phyloP scores from a whole-genome alignment of 768 basidiomycete genomes.

The Lactarius hatsudake region DNA sequence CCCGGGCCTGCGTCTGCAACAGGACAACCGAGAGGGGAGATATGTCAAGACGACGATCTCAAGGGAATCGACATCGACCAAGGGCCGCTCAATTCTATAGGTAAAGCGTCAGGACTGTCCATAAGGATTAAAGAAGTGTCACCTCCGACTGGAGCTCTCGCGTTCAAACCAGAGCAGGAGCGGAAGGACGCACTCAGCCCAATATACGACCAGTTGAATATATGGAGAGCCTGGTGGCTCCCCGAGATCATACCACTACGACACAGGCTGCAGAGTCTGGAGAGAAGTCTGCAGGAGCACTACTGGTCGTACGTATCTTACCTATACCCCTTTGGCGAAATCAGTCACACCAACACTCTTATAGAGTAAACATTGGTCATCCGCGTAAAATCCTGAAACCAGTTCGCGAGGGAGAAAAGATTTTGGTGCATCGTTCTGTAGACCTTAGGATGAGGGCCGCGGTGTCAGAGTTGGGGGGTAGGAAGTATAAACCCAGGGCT shows the following conservation, averaged over 20 bases:
- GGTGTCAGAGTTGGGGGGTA: conserved; percentile 26
- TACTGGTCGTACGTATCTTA: conserved; percentile 9
- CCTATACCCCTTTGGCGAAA: background rate
- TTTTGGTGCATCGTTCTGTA: conserved; percentile 15
- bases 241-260: conserved; percentile 46
- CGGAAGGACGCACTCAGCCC: conserved; percentile 52
- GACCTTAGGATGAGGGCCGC: conserved; percentile 19
- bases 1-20: background rate
- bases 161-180: conserved; percentile 53
- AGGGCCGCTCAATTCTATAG: background rate
- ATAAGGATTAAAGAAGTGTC: background rate
- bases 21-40: background rate
- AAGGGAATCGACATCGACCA: background rate
- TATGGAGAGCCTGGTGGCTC: conserved; percentile 57
- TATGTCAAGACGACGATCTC: background rate
- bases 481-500: conserved; percentile 35
- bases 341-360: background rate
- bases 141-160: conserved; percentile 21
- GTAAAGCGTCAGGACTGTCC: background rate
- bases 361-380: conserved; percentile 7
- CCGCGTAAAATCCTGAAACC: background rate
- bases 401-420: background rate
- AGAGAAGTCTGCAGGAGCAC: background rate
- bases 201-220: conserved; percentile 56
- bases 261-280: background rate